Percentiles rank a stretch among this genome's conserved stretches.
Evolutionary conservation across 371 early-diverging fungal species (phyloP).

Genomic region (Mucor indicus): DNA sequence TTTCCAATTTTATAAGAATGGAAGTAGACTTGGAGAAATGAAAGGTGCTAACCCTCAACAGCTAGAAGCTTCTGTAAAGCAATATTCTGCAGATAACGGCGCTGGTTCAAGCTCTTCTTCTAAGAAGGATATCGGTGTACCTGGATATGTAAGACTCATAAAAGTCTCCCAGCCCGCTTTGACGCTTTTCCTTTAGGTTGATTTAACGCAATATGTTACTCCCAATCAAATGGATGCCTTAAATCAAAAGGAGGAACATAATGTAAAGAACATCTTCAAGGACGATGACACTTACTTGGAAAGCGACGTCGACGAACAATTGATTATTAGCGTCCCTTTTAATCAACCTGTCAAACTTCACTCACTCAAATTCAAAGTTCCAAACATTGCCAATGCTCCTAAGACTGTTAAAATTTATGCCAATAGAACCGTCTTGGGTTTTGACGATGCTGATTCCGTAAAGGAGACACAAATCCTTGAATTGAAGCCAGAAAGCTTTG

Average conservation of each 20-base stretch:
- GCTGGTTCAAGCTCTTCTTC: not conserved
- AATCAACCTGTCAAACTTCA: slow-evolving; percentile 90
- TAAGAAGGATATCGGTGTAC: slow-evolving; percentile 43
- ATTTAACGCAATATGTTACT: slow-evolving; percentile 69
- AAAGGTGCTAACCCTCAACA: slow-evolving; percentile 64
- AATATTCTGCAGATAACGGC: slow-evolving; percentile 52
- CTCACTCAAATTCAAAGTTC: slow-evolving; percentile 76
- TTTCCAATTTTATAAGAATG: slow-evolving; percentile 65
- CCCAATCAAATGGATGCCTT: slow-evolving; percentile 82
- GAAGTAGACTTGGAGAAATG: slow-evolving; percentile 61
- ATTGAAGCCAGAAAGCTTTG: slow-evolving; percentile 66
- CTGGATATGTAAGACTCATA: slow-evolving; percentile 51
- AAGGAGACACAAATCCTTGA: slow-evolving; percentile 74
- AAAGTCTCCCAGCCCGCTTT: too few relatives aligned
- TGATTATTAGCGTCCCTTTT: slow-evolving; percentile 84
- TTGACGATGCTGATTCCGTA: slow-evolving; percentile 82
- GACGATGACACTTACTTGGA: slow-evolving; percentile 68
- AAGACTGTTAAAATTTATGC: slow-evolving; percentile 82
- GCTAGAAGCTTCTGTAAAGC: slow-evolving; percentile 52
- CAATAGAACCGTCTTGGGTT: slow-evolving; percentile 78
- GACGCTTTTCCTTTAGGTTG: slow-evolving; percentile 43
- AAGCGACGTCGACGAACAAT: slow-evolving; percentile 93
- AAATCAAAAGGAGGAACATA: slow-evolving; percentile 77
- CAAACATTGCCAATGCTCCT: slow-evolving; percentile 73
- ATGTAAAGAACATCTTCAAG: slow-evolving; percentile 74